These are phyloP conservation scores for Saccharomycopsis fodiens DNA, from an alignment of 805 yeast genomes.

Conservation along the genomic window DNA sequence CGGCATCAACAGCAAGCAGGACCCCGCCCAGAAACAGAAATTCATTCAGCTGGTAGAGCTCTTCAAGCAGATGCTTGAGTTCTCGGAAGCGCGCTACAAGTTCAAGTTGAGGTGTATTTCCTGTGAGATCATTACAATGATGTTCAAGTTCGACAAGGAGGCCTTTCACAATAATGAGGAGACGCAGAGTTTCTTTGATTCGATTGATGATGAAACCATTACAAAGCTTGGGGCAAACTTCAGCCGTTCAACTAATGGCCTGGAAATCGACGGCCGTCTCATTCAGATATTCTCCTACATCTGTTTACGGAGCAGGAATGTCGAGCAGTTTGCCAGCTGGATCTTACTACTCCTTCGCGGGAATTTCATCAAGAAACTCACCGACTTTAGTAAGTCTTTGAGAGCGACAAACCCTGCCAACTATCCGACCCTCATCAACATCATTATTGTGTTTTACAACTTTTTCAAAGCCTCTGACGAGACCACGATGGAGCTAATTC, in stretches of 20 bases:
- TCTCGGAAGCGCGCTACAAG: constrained; percentile 9
- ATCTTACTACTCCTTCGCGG: constrained; percentile 26
- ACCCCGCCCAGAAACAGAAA: constrained; percentile 10
- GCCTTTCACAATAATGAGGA: neutral
- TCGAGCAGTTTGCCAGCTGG: constrained; percentile 29
- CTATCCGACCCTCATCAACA: constrained; percentile 11
- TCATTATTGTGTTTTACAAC: constrained; percentile 11
- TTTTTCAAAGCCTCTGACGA: constrained; percentile 9
- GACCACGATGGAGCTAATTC: constrained; percentile 9
- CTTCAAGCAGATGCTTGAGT: constrained; percentile 11
- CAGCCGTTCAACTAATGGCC: constrained; percentile 11
- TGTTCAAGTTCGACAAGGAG: constrained; percentile 57
- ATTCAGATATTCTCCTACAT: constrained; percentile 13
- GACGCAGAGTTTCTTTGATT: constrained; percentile 4
- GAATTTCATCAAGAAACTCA: constrained; percentile 11
- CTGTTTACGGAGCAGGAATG: constrained; percentile 14
- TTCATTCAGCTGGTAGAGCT: constrained; percentile 10
- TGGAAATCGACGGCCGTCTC: constrained; percentile 15
- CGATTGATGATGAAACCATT: constrained; percentile 10
- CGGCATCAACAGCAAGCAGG: constrained; percentile 15
- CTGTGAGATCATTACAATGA: constrained; percentile 34
- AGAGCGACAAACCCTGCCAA: neutral
- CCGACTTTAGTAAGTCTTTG: constrained; percentile 3
- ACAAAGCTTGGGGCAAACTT: constrained; percentile 8
- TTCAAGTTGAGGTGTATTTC: constrained; percentile 18